Evolutionary conservation across 2,329 filamentous ascomycete species (phyloP), one percentile per base, ranked within the genome.

Genomic region (Paracamarosporium sp.): DNA sequence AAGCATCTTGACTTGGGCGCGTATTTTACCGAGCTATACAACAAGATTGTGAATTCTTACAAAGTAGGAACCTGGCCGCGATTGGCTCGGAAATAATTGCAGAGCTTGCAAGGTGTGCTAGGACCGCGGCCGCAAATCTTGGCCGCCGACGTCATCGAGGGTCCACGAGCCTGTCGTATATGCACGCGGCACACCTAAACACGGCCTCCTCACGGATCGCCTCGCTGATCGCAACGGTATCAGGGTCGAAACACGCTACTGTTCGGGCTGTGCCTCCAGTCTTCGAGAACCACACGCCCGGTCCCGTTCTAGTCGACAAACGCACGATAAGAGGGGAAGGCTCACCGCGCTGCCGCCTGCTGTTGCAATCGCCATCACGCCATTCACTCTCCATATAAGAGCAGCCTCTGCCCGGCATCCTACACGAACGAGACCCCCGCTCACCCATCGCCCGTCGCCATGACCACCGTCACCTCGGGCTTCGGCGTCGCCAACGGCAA

Each of bases 401-500:
- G 20, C 31, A 22, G n/a, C 31, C 12, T 50, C 47, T 47, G 27
- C n/a, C 44, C 13, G 27, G 9, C 17, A 6, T 15, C 33, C 46
- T 36, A n/a, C 13, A 27, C 30, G 13, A 17, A 22, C 25, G 30
- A 36, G 20, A 17, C 13, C 13, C 13, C 25, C 2, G 24, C 2
- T 2, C 33, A 38, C 47, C 33, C 13, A 24, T 9, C 47, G 15
- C 17, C 27, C 27, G 25, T 51, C 36, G 56, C 22, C 1, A 56
- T 53, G 53, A 48, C 53, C 45, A 41, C 33, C 36, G 25, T 52
- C 28, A 48, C 45, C 9, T 24, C 45, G 8, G 60, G 64, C 63
- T 70, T 70, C 53, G 65, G 61, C 52, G 45, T 53, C 56, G 59
- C 59, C 27, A 55, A 53, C 48, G 35, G 45, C 28, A 61, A 45